Base-by-base conservation (phyloP, 2,329 filamentous ascomycete genomes). In the Colletotrichum noveboracense region DNA sequence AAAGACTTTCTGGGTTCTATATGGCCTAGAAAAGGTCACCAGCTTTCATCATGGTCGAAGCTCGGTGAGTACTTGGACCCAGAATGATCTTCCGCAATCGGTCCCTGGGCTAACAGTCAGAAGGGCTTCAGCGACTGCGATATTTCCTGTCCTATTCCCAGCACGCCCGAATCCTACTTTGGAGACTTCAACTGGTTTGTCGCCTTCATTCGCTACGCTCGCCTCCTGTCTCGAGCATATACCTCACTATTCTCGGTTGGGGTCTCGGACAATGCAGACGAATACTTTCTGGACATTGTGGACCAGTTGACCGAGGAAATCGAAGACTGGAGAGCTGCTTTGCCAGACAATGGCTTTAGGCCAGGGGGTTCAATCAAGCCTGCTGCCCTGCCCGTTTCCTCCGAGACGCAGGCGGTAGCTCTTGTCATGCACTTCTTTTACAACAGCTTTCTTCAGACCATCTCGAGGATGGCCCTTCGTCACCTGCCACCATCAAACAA, bases 1-100 rank as follows among this genome's bases (percentile, higher is more conserved):
- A 32, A 79, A 80, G 55, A 82, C 82, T 0, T 87, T 87, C 67
- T 87, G 85, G 85, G 82, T 85, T 0, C 79, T 86, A 18, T 87
- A 86, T 67, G 78, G 78, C 12, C 55, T 87, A 21, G 86, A 87
- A 62, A 86, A 87, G 65, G 79, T 80, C 9, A 74, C 76, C 1
- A 81, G 78, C 34, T 85, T 86, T 66, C 79, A 80, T 36, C 77
- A 76, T 8, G 78, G 81, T 6, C 80, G 77, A 26, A 80, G 77
- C 64, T 86, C 85, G 14, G 83, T 85, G 65, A 76, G 82, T 79
- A 18, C 13, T 24, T 13, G n/a, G 3, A 21, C n/a, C 5, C 43
- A 21, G 10, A 13, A 12, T 48, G n/a, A 21, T 13, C 5, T 21
- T 21, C 43, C 43, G 74, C 79, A 2, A 69, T 76, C 13, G 61